phyloP scores from a whole-genome alignment of 768 basidiomycete species.

The Hemileccinum impolitum region DNA sequence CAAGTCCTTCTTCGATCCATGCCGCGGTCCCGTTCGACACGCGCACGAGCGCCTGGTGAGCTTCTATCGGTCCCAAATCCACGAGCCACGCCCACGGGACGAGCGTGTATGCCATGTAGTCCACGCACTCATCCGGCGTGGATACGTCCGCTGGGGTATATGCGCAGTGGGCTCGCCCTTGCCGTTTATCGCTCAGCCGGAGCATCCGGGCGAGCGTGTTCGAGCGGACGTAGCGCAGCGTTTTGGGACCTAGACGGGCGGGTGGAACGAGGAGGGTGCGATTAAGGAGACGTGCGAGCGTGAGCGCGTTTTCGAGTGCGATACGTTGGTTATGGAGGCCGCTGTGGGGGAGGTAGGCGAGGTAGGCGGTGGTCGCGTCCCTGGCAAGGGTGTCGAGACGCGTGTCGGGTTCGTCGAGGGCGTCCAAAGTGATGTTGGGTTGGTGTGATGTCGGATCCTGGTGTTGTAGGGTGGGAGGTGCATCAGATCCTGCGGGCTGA shows the following conservation, averaged over 20 bases:
- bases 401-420: conserved; percentile 24
- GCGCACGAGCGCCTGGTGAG: conserved; percentile 42
- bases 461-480: background rate
- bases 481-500: conserved; percentile 13
- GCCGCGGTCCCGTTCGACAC: conserved; percentile 47
- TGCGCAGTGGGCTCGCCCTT: conserved; percentile 51
- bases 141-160: conserved; percentile 32
- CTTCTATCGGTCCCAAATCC: conserved; percentile 41
- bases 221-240: conserved; percentile 58
- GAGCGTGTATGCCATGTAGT: conserved; percentile 57
- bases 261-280: conserved; percentile 81
- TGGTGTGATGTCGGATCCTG: background rate
- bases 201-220: conserved; percentile 45
- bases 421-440: conserved; percentile 26
- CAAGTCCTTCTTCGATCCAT: conserved; percentile 17
- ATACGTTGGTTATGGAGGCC: conserved; percentile 87
- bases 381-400: conserved; percentile 7
- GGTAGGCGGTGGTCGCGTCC: conserved; percentile 41
- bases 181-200: conserved; percentile 44
- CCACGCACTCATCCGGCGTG: conserved; percentile 53
- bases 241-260: conserved; percentile 58
- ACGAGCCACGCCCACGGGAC: conserved; percentile 73
- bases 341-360: conserved; percentile 80
- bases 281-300: conserved; percentile 65
- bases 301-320: conserved; percentile 78